phyloP scores from a whole-genome alignment of 495 filamentous ascomycete genomes.

The Physcia stellaris region DNA sequence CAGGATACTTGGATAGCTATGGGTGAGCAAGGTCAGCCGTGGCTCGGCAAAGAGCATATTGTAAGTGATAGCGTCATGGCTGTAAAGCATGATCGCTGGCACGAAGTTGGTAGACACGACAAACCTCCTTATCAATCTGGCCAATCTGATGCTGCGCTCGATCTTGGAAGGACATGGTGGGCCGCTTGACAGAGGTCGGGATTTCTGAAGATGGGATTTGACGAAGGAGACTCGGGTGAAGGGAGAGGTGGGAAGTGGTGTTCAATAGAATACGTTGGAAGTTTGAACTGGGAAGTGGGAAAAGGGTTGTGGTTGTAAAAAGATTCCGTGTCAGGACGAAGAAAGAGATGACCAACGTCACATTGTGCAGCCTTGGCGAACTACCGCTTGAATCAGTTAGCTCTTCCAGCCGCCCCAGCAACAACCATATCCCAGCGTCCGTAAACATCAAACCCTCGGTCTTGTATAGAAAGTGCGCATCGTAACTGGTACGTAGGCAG shows the following conservation, averaged over 20 bases:
- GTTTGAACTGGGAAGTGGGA: not conserved
- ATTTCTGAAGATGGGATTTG: not conserved
- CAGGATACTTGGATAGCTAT: constrained; percentile 91
- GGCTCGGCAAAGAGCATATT: constrained; percentile 12
- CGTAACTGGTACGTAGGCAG: too few relatives aligned
- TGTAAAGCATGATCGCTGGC: constrained; percentile 2
- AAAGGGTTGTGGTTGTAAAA: not conserved
- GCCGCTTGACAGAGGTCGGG: not conserved
- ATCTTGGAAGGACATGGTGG: constrained; percentile 65
- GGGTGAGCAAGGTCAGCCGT: constrained; percentile 13
- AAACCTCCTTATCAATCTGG: constrained; percentile 95
- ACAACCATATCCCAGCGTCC: too few relatives aligned
- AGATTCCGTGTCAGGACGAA: too few relatives aligned
- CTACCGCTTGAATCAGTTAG: too few relatives aligned
- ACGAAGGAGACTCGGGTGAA: too few relatives aligned
- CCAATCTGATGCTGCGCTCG: constrained; percentile 76
- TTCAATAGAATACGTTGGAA: not conserved
- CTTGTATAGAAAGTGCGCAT: too few relatives aligned
- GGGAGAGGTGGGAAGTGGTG: not conserved
- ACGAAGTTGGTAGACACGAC: constrained; percentile 20
- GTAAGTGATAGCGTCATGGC: too few relatives aligned
- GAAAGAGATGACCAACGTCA: too few relatives aligned
- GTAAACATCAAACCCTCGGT: too few relatives aligned
- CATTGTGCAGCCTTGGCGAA: too few relatives aligned
- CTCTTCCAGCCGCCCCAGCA: too few relatives aligned